Percentiles rank a stretch among this genome's conserved stretches.
Conservation (phyloP, 306 rosid species). For the Casuarina cunninghamiana region DNA sequence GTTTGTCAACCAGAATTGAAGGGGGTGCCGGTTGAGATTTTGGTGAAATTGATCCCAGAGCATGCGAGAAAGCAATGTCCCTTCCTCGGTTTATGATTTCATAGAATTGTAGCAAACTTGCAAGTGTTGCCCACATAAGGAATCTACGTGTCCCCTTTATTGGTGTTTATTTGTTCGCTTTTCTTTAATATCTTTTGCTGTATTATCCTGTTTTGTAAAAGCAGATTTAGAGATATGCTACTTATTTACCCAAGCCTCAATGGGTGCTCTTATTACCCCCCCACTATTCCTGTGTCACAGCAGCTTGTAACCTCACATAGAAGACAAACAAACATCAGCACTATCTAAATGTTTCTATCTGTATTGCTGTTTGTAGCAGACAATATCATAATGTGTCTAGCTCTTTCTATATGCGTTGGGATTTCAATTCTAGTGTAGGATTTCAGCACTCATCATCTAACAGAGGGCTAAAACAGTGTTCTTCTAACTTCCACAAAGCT, state of each 20-base stretch:
- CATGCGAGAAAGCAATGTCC: constrained; percentile 93
- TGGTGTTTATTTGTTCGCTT: constrained; percentile 33
- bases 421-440: not conserved
- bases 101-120: constrained; percentile 40
- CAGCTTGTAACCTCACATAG: constrained; percentile 52
- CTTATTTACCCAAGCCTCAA: constrained; percentile 46
- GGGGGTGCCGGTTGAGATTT: constrained; percentile 68
- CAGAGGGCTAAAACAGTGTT: no score
- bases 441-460: not conserved
- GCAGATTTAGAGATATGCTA: constrained; percentile 57
- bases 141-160: constrained; percentile 36
- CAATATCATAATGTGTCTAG: not conserved
- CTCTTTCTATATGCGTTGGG: not conserved
- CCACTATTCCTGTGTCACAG: constrained; percentile 29
- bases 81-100: constrained; percentile 69
- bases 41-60: constrained; percentile 89
- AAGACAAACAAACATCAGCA: constrained; percentile 47
- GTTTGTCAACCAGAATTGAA: constrained; percentile 64
- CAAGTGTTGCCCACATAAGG: constrained; percentile 38
- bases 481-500: no score
- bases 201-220: constrained; percentile 47
- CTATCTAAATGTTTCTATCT: constrained; percentile 40
- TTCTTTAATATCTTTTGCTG: constrained; percentile 40
- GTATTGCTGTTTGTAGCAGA: constrained; percentile 37
- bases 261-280: constrained; percentile 50